Evolutionary conservation across 2,329 filamentous ascomycete species (phyloP).

Genomic region (Botrytis elliptica): DNA sequence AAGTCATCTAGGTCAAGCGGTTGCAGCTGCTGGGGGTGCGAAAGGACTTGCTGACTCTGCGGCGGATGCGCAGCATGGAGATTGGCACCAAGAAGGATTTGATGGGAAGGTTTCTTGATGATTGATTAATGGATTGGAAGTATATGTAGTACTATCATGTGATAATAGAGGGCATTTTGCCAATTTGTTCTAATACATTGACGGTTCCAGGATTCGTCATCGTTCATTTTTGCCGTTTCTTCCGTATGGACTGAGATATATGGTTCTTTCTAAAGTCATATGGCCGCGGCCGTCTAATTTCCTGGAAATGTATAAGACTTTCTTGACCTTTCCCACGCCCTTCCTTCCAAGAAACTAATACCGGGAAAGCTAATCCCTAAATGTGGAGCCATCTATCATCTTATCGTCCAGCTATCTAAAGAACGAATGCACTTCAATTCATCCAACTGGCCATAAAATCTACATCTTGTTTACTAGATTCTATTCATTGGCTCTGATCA

Average conservation of each 20-base stretch:
- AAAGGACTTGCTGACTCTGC: constrained; percentile 42
- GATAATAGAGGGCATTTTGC: constrained; percentile 27
- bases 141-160: constrained; percentile 33
- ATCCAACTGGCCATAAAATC: not conserved
- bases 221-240: not conserved
- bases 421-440: not conserved
- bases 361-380: constrained; percentile 10
- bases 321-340: not conserved
- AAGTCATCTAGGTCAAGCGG: constrained; percentile 41
- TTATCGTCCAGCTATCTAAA: not conserved
- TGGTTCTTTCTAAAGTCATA: not conserved
- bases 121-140: not conserved
- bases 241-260: not conserved
- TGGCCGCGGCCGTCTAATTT: not conserved
- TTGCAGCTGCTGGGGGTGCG: constrained; percentile 44
- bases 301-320: not conserved
- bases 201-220: constrained; percentile 10
- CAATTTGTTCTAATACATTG: constrained; percentile 17
- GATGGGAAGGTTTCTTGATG: constrained; percentile 34
- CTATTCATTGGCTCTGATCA: not conserved
- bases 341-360: constrained; percentile 1
- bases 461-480: not conserved
- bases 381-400: constrained; percentile 3
- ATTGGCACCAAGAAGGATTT: constrained; percentile 60
- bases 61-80: constrained; percentile 45